Base-by-base conservation (phyloP, 2,329 filamentous ascomycete species). In the Scorias spongiosa region DNA sequence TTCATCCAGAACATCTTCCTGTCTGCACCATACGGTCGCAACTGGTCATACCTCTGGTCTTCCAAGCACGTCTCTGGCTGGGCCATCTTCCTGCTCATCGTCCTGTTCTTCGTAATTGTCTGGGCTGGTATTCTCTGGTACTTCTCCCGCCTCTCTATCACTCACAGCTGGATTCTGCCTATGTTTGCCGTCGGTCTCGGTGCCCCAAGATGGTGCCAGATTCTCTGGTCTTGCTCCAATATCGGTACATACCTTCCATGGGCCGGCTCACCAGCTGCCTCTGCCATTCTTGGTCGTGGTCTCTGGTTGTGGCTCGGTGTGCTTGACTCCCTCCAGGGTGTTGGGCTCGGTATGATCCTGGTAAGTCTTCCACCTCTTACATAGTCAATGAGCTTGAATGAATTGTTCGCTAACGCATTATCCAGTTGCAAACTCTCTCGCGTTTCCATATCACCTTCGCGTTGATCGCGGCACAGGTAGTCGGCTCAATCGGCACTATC, bases 231-330 rank as follows among this genome's bases (percentile, higher is more conserved):
- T 10, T 74, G 71, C 5, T 75, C 70, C 7, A 70, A 71, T 10
- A 71, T 79, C 47, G 78, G 76, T 2, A 63, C 70, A 26, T 81
- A 73, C 54, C 60, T 82, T 2, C 78, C 78, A 2, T 81, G 77
- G 77, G 72, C 72, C 6, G 74, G 74, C 34, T 63, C 64, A 2
- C 69, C 71, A 14, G 59, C 73, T 0, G 66, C 69, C 7, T 69
- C 72, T 2, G 74, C 78, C 0, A 56, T 81, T 1, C 59, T 76
- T 8, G 73, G 74, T 2, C 66, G 78, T 37, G 63, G 66, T 44
- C 60, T 81, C 4, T 81, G 78, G 78, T 66, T 81, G 10, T 82
- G 78, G 77, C 69, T 82, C 0, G 78, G 78, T 36, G 68, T 80
- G 4, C 64, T 81, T 9, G 78, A 82, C 51, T 69, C 74, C 9